phyloP scores from a whole-genome alignment of 164 flowering plant species.

The Aristolochia californica region DNA sequence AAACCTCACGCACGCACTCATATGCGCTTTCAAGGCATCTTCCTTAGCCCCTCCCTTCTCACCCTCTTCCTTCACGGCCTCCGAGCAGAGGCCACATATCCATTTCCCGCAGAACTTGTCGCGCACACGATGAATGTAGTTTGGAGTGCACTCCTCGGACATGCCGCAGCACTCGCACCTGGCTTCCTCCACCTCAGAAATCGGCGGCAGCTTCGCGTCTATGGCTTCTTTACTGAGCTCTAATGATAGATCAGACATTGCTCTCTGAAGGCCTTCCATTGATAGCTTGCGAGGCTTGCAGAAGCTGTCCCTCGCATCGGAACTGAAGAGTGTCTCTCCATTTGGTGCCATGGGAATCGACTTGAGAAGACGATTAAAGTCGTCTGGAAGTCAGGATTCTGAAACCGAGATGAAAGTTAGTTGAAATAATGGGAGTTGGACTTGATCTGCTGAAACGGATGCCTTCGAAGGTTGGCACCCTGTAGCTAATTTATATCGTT shows the following conservation, averaged over 20 bases:
- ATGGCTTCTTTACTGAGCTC: slow-evolving; percentile 38
- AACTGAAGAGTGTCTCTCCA: slow-evolving; percentile 34
- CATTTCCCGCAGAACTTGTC: slow-evolving; percentile 44
- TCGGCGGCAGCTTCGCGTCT: slow-evolving; percentile 33
- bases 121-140: slow-evolving; percentile 43
- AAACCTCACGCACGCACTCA: slow-evolving; percentile 51
- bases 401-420: background rate
- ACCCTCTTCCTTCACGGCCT: slow-evolving; percentile 62
- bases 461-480: background rate
- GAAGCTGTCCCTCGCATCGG: slow-evolving; percentile 17
- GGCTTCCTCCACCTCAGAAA: slow-evolving; percentile 59
- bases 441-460: background rate
- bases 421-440: background rate
- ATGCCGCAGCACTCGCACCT: slow-evolving; percentile 83
- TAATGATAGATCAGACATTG: slow-evolving; percentile 54
- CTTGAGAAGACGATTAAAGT: no score
- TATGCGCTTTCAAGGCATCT: slow-evolving; percentile 57
- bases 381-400: no score
- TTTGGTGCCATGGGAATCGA: slow-evolving; percentile 79
- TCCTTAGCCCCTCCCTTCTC: slow-evolving; percentile 55
- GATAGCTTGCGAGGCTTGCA: slow-evolving; percentile 44
- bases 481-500: slow-evolving; percentile 3
- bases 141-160: slow-evolving; percentile 66
- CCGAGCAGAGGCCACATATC: slow-evolving; percentile 67
- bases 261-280: slow-evolving; percentile 42